phyloP scores from a whole-genome alignment of 192 early-diverging fungal genomes.

The Bifiguratus adelaidae region DNA sequence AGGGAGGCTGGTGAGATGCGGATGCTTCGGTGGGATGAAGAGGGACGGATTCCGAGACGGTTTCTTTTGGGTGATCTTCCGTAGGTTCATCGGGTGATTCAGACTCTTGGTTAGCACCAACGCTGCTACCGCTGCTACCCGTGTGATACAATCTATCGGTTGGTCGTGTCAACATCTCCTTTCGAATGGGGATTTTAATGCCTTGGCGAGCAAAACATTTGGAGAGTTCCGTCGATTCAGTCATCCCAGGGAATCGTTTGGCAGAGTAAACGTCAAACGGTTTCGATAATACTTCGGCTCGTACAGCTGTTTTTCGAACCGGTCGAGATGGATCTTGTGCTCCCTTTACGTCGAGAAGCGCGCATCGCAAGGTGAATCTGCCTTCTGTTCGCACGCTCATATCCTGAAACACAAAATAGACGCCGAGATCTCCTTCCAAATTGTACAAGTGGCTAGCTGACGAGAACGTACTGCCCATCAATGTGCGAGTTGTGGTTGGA shows the following conservation, averaged over 20 bases:
- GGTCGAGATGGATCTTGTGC: slow-evolving; percentile 11
- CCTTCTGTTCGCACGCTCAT: slow-evolving; percentile 70
- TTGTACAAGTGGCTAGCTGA: slow-evolving; percentile 59
- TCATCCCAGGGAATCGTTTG: slow-evolving; percentile 74
- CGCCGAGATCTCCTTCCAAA: slow-evolving; percentile 47
- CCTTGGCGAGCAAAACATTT: slow-evolving; percentile 65
- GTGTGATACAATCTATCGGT: background rate
- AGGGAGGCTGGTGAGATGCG: too few relatives aligned
- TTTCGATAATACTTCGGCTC: slow-evolving; percentile 43
- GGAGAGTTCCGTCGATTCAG: slow-evolving; percentile 64
- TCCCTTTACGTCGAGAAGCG: slow-evolving; percentile 47
- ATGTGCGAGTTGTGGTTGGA: slow-evolving; percentile 37
- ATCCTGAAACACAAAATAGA: slow-evolving; percentile 77
- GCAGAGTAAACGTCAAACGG: slow-evolving; percentile 64
- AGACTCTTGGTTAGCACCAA: too few relatives aligned
- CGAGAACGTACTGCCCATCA: slow-evolving; percentile 59
- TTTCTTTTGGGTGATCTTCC: too few relatives aligned
- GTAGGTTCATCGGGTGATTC: too few relatives aligned
- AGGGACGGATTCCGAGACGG: too few relatives aligned
- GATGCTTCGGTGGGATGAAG: too few relatives aligned
- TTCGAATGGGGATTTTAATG: slow-evolving; percentile 71
- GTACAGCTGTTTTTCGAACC: slow-evolving; percentile 11
- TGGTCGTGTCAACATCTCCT: slow-evolving; percentile 14
- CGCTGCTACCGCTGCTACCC: background rate
- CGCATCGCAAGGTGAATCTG: slow-evolving; percentile 54